Base-by-base conservation (phyloP, 139 green algal genomes). In the Asterochloris erici region DNA sequence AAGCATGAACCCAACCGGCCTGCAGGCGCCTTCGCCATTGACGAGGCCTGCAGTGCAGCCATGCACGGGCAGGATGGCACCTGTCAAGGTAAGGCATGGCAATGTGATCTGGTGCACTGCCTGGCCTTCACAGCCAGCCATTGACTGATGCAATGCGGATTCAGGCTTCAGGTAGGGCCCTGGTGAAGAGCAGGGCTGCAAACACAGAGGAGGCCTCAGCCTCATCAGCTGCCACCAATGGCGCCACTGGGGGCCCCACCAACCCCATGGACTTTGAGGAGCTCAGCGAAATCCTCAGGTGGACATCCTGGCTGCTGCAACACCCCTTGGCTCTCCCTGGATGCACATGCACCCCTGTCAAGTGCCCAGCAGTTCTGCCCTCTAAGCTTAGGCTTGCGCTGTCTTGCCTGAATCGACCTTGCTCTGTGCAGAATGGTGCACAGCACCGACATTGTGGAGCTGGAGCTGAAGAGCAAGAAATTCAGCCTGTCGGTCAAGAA, bases 361-460 rank as follows among this genome's bases (percentile, higher is more conserved):
- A n/a, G 21, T n/a, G 28, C 70, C 14, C 14, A 21, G 70, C 9
- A 76, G n/a, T 10, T 24, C 6, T 71, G 10, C 66, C 6, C 19
- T 1, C 10, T 10, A 71, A 71, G 66, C 21, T 21, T 9, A 24
- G 17, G 66, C 17, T 71, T 71, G 66, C 1, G 19, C 17, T 71
- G 66, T 24, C 17, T 71, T 10, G 9, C 17, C 66, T 26, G 21
- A 2, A 71, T 2, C 9, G 66, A 71, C 21, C 9, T 71, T 74
- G 12, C 54, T 14, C 27, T 16, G 10, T 82, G 69, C 84, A 98
- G 96, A 86, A 95, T 97, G 89, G 95, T 99, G 60, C 87, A 99
- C 83, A 90, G 93, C 62, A 96, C 94, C 19, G 96, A 99, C 86
- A 98, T 99, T 78, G 94, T 99, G 24, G 96, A 99, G 89, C 89